Evolutionary conservation across 1,284 basidiomycete genomes (phyloP).

Genomic region (Malassezia slooffiae): DNA sequence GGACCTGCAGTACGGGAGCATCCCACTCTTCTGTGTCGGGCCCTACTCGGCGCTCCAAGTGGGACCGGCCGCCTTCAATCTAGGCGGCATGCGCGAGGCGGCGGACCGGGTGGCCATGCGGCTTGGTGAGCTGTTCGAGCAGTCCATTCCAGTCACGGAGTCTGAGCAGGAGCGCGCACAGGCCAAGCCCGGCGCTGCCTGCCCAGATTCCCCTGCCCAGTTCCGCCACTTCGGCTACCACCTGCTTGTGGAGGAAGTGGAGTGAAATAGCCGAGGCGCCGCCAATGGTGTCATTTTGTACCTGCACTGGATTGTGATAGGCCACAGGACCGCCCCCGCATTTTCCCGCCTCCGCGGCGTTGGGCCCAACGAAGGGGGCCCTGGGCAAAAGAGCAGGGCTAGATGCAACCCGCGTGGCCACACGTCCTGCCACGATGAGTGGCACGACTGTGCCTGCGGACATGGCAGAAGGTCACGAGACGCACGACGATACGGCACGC

Average conservation of each 20-base stretch:
- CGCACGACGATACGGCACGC: too few species aligned
- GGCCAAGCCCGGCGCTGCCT: not conserved
- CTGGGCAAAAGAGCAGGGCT: too few species aligned
- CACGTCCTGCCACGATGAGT: too few species aligned
- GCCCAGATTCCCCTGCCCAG: not conserved
- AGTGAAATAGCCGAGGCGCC: too few species aligned
- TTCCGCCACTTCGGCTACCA: slow-evolving; percentile 23
- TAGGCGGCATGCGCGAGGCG: slow-evolving; percentile 45
- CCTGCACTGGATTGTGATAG: too few species aligned
- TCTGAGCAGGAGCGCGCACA: slow-evolving; percentile 6
- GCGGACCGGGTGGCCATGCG: slow-evolving; percentile 45
- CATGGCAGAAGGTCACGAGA: too few species aligned
- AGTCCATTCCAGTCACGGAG: slow-evolving; percentile 9
- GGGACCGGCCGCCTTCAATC: slow-evolving; percentile 46
- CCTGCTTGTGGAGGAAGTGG: slow-evolving; percentile 1
- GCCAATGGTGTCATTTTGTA: too few species aligned
- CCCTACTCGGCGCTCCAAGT: slow-evolving; percentile 36
- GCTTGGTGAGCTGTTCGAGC: slow-evolving; percentile 21
- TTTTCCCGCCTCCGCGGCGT: too few species aligned
- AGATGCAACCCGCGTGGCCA: too few species aligned
- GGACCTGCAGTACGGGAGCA: slow-evolving; percentile 36
- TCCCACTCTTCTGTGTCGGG: slow-evolving; percentile 46
- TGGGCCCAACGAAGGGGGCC: too few species aligned
- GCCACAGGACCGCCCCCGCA: too few species aligned
- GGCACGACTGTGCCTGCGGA: too few species aligned